A percentile compares a stretch with the other conserved stretches of the same genome.
Conservation (phyloP, 179 eudicot genomes). For the Spinacia oleracea region DNA sequence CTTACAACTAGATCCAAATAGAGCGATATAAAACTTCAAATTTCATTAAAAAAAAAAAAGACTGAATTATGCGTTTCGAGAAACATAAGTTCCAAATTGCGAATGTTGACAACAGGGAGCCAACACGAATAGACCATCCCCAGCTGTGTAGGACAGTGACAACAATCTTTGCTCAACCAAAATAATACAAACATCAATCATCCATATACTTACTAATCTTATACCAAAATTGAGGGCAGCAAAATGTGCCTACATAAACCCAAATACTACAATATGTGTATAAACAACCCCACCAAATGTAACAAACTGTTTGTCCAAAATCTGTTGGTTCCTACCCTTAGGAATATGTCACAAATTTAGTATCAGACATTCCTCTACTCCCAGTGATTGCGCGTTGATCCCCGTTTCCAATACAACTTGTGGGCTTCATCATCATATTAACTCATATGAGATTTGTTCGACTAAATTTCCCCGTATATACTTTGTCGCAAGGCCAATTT, state of each 20-base stretch:
- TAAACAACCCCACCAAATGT: constrained; percentile 17
- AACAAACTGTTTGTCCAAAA: constrained; percentile 26
- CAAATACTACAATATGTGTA: constrained; percentile 4
- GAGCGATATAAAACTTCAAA: not conserved
- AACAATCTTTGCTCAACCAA: constrained; percentile 20
- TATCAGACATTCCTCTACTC: not conserved
- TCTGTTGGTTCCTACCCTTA: constrained; percentile 24
- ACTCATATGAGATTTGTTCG: too few species aligned
- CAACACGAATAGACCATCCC: constrained; percentile 20
- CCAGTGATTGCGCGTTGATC: not conserved
- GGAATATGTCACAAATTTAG: constrained; percentile 9
- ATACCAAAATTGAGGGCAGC: constrained; percentile 26
- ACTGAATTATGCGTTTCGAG: not conserved
- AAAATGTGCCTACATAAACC: constrained; percentile 23
- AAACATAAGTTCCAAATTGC: constrained; percentile 13
- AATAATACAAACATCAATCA: constrained; percentile 23
- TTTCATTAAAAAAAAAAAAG: not conserved
- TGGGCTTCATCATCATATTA: not conserved
- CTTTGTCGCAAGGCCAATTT: too few species aligned
- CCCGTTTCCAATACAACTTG: not conserved
- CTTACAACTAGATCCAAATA: too few species aligned
- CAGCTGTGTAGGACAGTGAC: constrained; percentile 28
- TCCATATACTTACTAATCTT: not conserved
- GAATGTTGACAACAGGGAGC: constrained; percentile 13
- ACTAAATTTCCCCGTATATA: too few species aligned